Base-by-base conservation (phyloP, 192 early-diverging fungal genomes). In the Podila clonocystis region DNA sequence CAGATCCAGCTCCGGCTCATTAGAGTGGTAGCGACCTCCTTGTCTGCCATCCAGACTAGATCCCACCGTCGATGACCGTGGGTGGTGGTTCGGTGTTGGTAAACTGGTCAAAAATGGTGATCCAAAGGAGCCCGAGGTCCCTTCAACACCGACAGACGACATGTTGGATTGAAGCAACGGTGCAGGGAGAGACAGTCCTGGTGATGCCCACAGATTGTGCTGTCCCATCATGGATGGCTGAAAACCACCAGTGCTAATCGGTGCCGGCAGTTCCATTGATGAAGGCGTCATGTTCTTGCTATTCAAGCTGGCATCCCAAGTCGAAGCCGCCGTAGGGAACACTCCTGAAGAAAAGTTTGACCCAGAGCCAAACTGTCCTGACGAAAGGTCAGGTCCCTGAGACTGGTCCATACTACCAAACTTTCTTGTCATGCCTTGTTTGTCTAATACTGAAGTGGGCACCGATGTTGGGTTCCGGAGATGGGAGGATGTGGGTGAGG, bases 31-130 rank as follows among this genome's bases (percentile, higher is more conserved):
- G 8, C 52, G 52, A 55, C 24, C 68, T 7, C 66, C 67, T 28
- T 69, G 45, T 28, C 64, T 29, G 17, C 62, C 45, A 12, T 65
- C 58, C 33, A 71, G 49, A 7, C 63, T 33, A 26, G 70, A 68
- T 9, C 26, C 55, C 19, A 65, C 60, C 4, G 65, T 48, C 24
- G 65, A 62, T 9, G 70, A 50, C 4, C 22, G 59, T n/a, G 71
- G 33, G 33, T 64, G 58, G 20, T 72, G 70, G 20, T 67, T 68
- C 3, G 55, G 19, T 22, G 70, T 50, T 4, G 77, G 71, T 12
- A 80, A 67, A 29, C 66, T 79, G 24, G 70, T 69, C 55, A 80
- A 31, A 55, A 80, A 80, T 6, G 77, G 67, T 8, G 77, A 69
- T 1, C 77, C 64, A 30, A 73, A 80, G 6, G 76, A 33, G 8